Percentiles rank a stretch among this genome's conserved stretches.
Conservation (phyloP, 441 rosid species). For the Hura crepitans region DNA sequence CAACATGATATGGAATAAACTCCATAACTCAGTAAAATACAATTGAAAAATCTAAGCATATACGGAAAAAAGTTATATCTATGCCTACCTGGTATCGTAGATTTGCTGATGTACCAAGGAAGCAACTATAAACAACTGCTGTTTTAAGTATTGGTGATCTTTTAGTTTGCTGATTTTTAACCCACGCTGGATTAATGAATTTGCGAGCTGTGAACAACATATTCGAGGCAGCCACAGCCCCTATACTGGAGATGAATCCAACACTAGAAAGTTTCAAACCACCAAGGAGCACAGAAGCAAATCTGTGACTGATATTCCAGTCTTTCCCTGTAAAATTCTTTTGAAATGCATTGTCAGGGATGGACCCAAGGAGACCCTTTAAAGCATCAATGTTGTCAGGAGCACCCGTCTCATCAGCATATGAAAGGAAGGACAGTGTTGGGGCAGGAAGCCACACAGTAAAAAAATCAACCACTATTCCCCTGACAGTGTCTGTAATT, state of each 20-base stretch:
- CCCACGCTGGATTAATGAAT: constrained; percentile 47
- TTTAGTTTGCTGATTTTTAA: constrained; percentile 42
- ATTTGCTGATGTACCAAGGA: constrained; percentile 88
- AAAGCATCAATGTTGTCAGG: constrained; percentile 60
- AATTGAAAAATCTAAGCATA: constrained; percentile 1
- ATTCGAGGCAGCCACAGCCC: constrained; percentile 82
- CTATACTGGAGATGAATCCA: constrained; percentile 79
- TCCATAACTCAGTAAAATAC: neutral
- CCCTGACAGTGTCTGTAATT: constrained; percentile 77
- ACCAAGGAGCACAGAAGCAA: constrained; percentile 78
- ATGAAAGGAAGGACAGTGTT: constrained; percentile 74
- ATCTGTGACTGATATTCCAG: constrained; percentile 69
- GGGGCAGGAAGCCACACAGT: constrained; percentile 98
- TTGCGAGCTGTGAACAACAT: constrained; percentile 44
- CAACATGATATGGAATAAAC: neutral
- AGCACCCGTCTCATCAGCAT: constrained; percentile 44
- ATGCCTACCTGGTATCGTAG: constrained; percentile 86
- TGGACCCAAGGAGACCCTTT: constrained; percentile 73
- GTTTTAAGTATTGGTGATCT: constrained; percentile 89
- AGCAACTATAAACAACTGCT: constrained; percentile 67
- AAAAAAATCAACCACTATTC: constrained; percentile 78
- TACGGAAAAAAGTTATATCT: constrained; percentile 19
- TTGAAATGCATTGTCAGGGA: constrained; percentile 92
- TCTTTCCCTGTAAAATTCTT: constrained; percentile 76
- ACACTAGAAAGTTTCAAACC: constrained; percentile 80